Evolutionary conservation across 1,139 yeast species (phyloP).

Genomic region (Geotrichum aggregatum): DNA sequence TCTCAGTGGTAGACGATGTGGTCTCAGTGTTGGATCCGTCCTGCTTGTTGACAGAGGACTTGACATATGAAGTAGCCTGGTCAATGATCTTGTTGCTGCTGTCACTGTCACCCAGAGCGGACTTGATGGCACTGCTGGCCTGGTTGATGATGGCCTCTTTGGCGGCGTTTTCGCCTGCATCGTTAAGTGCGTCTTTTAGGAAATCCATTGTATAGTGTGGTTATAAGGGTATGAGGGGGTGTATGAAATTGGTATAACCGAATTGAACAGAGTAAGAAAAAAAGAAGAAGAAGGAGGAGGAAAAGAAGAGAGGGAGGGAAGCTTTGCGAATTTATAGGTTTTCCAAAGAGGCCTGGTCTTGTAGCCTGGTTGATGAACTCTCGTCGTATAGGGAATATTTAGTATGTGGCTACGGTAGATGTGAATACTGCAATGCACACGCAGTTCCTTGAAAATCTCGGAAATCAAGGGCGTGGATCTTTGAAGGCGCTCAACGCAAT

Average conservation of each 20-base stretch:
- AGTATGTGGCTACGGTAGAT: too few relatives aligned
- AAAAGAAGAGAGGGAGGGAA: not conserved
- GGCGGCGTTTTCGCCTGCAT: slow-evolving; percentile 16
- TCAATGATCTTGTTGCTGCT: slow-evolving; percentile 21
- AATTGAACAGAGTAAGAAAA: not conserved
- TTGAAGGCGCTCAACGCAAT: too few relatives aligned
- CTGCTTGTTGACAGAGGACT: slow-evolving; percentile 3
- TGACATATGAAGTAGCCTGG: slow-evolving; percentile 21
- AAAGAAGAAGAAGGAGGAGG: not conserved
- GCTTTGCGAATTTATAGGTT: too few relatives aligned
- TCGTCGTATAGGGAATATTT: too few relatives aligned
- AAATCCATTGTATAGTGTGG: slow-evolving; percentile 21
- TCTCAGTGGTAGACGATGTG: slow-evolving; percentile 11
- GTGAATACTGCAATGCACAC: too few relatives aligned
- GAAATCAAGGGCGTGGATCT: too few relatives aligned
- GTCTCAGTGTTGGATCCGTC: not conserved
- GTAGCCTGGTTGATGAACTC: too few relatives aligned
- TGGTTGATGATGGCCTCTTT: slow-evolving; percentile 24
- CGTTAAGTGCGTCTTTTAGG: slow-evolving; percentile 16
- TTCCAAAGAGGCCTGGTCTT: too few relatives aligned
- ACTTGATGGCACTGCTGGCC: slow-evolving; percentile 23
- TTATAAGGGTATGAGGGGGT: too few relatives aligned
- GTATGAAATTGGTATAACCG: too few relatives aligned
- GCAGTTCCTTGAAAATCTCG: too few relatives aligned
- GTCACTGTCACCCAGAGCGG: not conserved